These are phyloP conservation scores for Ophiostoma ulmi DNA, from an alignment of 2,329 filamentous ascomycete species.

Conservation along the genomic window DNA sequence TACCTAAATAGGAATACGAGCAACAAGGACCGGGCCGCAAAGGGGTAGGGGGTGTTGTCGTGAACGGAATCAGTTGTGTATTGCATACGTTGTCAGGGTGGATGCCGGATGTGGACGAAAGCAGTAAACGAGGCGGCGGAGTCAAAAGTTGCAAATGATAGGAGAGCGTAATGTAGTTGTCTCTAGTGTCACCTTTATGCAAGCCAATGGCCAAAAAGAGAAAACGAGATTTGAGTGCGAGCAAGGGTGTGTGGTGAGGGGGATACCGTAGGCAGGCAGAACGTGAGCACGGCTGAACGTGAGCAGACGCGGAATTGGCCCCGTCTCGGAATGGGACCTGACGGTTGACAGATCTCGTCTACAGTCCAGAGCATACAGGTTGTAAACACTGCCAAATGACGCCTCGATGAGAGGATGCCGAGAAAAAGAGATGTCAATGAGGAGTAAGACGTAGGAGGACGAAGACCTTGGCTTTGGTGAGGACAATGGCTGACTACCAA, in stretches of 20 bases:
- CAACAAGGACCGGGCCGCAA: not conserved
- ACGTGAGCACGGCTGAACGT: not conserved
- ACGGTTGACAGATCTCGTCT: no score
- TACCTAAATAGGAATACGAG: slow-evolving; percentile 16
- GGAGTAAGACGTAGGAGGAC: not conserved
- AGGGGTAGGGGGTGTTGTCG: not conserved
- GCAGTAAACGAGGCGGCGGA: not conserved
- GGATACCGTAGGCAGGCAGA: not conserved
- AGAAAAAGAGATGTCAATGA: not conserved
- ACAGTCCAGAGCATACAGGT: no score
- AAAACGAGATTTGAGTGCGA: not conserved
- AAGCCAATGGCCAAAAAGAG: not conserved
- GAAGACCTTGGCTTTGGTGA: not conserved
- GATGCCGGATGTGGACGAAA: not conserved
- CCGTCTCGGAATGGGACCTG: no score
- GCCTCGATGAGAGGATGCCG: not conserved
- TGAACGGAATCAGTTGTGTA: not conserved
- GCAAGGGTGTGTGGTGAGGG: not conserved
- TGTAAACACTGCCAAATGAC: not conserved
- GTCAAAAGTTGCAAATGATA: not conserved
- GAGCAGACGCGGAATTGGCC: no score
- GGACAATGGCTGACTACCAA: not conserved
- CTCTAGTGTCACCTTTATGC: not conserved
- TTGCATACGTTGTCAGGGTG: not conserved
- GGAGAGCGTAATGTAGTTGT: not conserved